Conservation (phyloP, 345 rosid species). For the Arabidopsis thaliana region DNA sequence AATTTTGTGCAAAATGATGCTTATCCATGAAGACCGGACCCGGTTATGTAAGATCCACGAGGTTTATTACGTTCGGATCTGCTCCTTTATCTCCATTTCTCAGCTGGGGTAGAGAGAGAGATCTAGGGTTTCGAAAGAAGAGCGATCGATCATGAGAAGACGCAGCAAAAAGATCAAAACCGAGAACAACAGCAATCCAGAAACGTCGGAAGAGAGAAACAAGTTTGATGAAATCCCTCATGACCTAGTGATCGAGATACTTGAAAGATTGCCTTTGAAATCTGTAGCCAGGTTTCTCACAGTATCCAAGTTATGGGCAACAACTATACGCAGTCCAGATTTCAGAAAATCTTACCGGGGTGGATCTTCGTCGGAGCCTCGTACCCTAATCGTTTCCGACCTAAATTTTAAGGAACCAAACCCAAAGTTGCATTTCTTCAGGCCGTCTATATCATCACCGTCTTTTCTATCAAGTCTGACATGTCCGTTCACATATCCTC, state of each 20-base stretch:
- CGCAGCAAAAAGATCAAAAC: not conserved
- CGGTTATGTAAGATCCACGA: not conserved
- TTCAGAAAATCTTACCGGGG: not conserved
- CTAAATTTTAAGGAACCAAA: not conserved
- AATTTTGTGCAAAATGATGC: not conserved
- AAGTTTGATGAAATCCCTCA: not conserved
- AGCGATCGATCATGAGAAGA: not conserved
- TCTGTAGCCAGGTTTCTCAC: constrained; percentile 10
- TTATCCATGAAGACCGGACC: not conserved
- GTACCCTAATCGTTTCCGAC: not conserved
- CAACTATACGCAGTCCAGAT: not conserved
- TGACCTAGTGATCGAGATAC: not conserved
- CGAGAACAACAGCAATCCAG: not conserved
- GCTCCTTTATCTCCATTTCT: not conserved
- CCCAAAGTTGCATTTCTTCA: constrained; percentile 4
- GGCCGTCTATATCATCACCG: not conserved
- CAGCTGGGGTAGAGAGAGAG: not conserved
- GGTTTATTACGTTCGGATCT: not conserved
- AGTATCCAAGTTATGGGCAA: constrained; percentile 24
- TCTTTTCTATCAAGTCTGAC: not conserved
- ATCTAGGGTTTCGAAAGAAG: not conserved
- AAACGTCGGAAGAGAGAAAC: not conserved
- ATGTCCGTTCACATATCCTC: not conserved
- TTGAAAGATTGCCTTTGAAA: constrained; percentile 11
- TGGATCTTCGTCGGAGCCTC: not conserved